Evolutionary conservation across 805 yeast species (phyloP).

Genomic region (Candida stauntonica): DNA sequence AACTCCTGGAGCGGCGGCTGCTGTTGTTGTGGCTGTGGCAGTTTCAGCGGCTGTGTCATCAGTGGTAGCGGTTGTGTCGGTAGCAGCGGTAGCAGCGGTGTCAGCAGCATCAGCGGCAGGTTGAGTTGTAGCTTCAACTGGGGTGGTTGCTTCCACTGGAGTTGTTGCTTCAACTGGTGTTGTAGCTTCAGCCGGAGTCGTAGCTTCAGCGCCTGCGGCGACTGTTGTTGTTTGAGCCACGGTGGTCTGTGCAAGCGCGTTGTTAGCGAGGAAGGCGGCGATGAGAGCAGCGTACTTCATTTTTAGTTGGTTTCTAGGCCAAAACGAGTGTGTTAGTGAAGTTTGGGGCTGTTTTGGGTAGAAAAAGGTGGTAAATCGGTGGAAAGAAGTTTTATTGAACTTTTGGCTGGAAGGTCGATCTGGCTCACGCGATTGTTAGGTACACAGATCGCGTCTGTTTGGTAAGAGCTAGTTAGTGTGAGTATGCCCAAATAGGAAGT

Average conservation of each 20-base stretch:
- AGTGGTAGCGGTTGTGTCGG: constrained; percentile 11
- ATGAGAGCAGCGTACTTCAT: neutral
- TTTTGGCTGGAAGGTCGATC: no score
- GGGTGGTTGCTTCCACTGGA: neutral
- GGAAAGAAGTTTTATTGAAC: no score
- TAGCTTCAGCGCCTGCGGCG: neutral
- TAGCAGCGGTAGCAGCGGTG: constrained; percentile 2
- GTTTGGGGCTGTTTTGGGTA: no score
- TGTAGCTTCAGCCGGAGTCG: constrained; percentile 1
- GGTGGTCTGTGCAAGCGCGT: neutral
- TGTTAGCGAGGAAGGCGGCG: neutral
- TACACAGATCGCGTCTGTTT: no score
- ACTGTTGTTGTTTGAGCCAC: neutral
- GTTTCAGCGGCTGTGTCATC: constrained; percentile 20
- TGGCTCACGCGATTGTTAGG: neutral
- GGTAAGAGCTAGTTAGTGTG: no score
- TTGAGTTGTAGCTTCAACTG: constrained; percentile 13
- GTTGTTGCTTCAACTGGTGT: constrained; percentile 16
- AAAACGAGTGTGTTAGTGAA: no score
- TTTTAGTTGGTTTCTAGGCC: no score
- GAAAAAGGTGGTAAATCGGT: no score
- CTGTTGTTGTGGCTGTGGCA: constrained; percentile 7
- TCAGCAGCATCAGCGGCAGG: constrained; percentile 10
- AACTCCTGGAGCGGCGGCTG: neutral
- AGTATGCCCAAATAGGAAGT: no score